Evolutionary conservation across 2,329 filamentous ascomycete species (phyloP).

Genomic region (Fusarium sp.): DNA sequence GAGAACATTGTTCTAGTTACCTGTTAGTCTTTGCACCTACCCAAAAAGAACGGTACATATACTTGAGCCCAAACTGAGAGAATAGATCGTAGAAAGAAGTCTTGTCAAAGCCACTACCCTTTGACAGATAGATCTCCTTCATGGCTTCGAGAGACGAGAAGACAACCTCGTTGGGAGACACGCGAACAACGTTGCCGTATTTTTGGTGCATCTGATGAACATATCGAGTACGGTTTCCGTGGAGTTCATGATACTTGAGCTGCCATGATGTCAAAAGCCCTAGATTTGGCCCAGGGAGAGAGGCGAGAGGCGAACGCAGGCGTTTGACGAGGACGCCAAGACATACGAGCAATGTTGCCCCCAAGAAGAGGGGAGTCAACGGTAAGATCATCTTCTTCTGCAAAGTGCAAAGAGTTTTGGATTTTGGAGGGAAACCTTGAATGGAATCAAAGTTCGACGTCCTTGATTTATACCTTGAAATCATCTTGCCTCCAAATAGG

Average conservation of each 20-base stretch:
- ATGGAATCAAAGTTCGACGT: neutral
- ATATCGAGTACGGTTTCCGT: conserved; percentile 30
- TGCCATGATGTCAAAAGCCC: conserved; percentile 19
- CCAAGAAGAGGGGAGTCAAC: neutral
- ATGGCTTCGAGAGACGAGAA: conserved; percentile 31
- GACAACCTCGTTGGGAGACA: conserved; percentile 34
- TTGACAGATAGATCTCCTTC: conserved; percentile 36
- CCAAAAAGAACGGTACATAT: accelerated
- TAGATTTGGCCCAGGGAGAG: conserved; percentile 27
- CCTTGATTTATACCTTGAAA: neutral
- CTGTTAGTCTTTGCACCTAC: accelerated
- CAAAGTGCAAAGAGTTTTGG: no score
- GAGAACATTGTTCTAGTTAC: conserved; percentile 32
- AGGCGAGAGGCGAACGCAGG: conserved; percentile 21
- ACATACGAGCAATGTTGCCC: neutral
- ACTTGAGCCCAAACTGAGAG: conserved; percentile 29
- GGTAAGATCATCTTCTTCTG: conserved; percentile 16
- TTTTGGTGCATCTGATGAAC: conserved; percentile 20
- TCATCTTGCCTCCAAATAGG: neutral
- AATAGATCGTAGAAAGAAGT: conserved; percentile 32
- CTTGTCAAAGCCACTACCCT: conserved; percentile 38
- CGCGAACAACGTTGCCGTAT: conserved; percentile 24
- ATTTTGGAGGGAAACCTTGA: neutral
- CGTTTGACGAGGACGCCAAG: neutral
- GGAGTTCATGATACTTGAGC: conserved; percentile 28